Conservation (phyloP, 2,329 filamentous ascomycete genomes). For the Trichoderma afroharzianum region DNA sequence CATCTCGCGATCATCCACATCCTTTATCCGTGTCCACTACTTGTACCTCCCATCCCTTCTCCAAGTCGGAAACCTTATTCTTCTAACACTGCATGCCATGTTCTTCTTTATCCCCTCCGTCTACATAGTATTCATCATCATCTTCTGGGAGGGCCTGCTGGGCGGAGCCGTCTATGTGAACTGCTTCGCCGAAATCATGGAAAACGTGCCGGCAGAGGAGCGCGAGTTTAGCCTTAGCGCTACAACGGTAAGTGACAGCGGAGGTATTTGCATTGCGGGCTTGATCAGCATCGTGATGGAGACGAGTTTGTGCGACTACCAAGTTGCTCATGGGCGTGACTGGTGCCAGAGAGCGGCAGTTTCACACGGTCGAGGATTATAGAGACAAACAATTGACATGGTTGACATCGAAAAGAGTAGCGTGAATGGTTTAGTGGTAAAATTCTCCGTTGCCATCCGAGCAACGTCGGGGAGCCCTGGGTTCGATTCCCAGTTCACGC, state of each 20-base stretch:
- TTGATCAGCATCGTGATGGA: slow-evolving; percentile 82
- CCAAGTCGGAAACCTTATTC: slow-evolving; percentile 71
- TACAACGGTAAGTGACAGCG: slow-evolving; percentile 88
- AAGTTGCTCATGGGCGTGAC: slow-evolving; percentile 74
- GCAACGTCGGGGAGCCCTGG: slow-evolving; percentile 32
- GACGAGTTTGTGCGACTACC: slow-evolving; percentile 76
- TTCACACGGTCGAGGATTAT: slow-evolving; percentile 21
- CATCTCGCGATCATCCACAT: slow-evolving; percentile 85
- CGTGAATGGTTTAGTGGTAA: slow-evolving; percentile 32
- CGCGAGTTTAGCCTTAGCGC: slow-evolving; percentile 89
- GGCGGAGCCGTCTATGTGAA: slow-evolving; percentile 94
- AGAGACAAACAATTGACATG: not conserved
- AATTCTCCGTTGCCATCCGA: slow-evolving; percentile 34
- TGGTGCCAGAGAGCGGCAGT: slow-evolving; percentile 61
- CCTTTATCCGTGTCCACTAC: slow-evolving; percentile 75
- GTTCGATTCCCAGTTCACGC: slow-evolving; percentile 35
- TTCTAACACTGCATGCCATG: slow-evolving; percentile 74
- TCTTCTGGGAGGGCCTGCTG: slow-evolving; percentile 93
- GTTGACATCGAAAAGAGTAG: not conserved
- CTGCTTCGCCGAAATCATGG: slow-evolving; percentile 91
- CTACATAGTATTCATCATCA: slow-evolving; percentile 76
- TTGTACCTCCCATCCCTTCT: slow-evolving; percentile 81
- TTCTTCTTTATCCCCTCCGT: slow-evolving; percentile 79
- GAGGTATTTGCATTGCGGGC: slow-evolving; percentile 82
- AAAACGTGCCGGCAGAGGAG: slow-evolving; percentile 71